Conservation (phyloP, 805 yeast species). For the Ogataea methylovora region DNA sequence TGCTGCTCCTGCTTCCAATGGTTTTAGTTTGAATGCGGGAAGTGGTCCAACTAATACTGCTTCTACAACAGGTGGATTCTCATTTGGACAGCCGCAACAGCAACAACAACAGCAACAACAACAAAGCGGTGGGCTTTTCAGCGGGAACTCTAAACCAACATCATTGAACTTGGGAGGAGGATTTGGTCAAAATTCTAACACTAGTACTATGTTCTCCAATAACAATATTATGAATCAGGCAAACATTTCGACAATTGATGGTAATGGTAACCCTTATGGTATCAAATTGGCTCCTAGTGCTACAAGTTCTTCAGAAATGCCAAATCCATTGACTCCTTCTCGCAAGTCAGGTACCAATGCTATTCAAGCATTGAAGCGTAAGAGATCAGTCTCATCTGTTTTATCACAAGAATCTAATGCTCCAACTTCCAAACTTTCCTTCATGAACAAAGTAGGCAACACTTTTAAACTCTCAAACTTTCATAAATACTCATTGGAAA, state of each 20-base stretch:
- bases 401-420: conserved; percentile 6
- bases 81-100: conserved; percentile 6
- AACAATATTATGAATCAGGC: too few relatives aligned
- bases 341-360: conserved; percentile 1
- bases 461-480: conserved; percentile 14
- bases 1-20: conserved; percentile 5
- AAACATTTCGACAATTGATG: conserved; percentile 2
- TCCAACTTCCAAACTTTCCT: conserved; percentile 5
- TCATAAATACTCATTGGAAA: conserved; percentile 15
- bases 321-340: conserved; percentile 19
- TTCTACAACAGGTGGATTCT: conserved; percentile 8
- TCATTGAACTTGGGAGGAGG: too few relatives aligned
- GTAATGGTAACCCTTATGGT: conserved; percentile 19
- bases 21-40: conserved; percentile 1
- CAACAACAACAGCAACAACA: conserved; percentile 4
- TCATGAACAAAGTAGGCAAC: conserved; percentile 12
- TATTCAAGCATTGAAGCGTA: conserved; percentile 11
- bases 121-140: too few relatives aligned
- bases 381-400: conserved; percentile 14
- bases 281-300: conserved; percentile 7
- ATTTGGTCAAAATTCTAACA: too few relatives aligned
- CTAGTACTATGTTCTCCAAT: too few relatives aligned
- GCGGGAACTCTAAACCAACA: too few relatives aligned
- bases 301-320: conserved; percentile 16
- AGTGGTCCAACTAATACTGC: conserved; percentile 10